Evolutionary conservation across 108 stramenopile species (phyloP), one percentile per base, ranked within the genome.

Genomic region (Pseudonitzschia pungens): DNA sequence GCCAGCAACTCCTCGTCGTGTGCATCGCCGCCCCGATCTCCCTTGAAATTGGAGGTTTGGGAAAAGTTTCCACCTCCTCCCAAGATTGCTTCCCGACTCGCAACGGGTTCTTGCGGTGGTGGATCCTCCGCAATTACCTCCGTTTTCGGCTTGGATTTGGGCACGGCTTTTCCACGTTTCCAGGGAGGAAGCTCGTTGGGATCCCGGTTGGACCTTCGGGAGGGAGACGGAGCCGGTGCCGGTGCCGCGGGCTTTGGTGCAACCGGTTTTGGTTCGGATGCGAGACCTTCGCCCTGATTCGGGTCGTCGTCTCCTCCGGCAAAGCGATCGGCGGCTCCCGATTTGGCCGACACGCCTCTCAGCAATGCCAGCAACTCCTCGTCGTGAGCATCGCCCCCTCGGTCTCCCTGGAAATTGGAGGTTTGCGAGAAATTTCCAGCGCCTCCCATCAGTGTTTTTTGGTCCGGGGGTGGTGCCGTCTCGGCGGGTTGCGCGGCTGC

Each of bases 1-100:
- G 93, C 90, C 57, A 92, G 59, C 32, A 93, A 63, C 53, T 89
- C 92, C 36, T 84, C 89, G 62, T 92, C 92, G 41, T 92, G 78
- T 24, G 92, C 92, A 57, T 72, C 68, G 3, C 90, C 90, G 18
- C 92, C 92, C 24, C 90, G 83, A 21, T 91, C 86, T 22, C 90
- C 90, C 27, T 55, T 68, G 36, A 91, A 87, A 20, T 87, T 91
- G 15, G 77, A 66, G 12, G 4, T 60, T 32, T 82, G 27, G 67
- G 67, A 50, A 43, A 75, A 75, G 33, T 48, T 69, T 26, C 75
- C 68, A 2, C 45, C 59, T 42, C 68, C 68, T 4, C 67, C 60
- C 16, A 63, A 7, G 8, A 69, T 42, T 4, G 44, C 58, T n/a
- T n/a, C n/a, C n/a, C n/a, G n/a, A n/a, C n/a, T n/a, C n/a, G n/a